Percentiles rank a stretch among this genome's conserved stretches.
Conservation (phyloP, 2,329 filamentous ascomycete species). For the Periconia sp. region DNA sequence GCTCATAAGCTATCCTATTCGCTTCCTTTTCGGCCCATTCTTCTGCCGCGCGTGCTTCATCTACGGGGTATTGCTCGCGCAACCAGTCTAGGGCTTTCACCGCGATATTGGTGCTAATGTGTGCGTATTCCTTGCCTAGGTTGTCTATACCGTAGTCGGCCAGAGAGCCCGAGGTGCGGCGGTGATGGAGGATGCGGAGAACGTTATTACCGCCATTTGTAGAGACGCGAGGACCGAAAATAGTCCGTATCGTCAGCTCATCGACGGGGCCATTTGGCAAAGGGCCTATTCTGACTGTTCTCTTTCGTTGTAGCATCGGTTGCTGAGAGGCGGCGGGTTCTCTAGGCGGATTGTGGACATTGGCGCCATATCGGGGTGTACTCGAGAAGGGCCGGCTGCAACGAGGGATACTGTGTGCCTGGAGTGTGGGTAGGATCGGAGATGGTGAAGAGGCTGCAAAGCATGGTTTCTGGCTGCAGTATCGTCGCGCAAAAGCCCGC, state of each 20-base stretch:
- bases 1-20: slow-evolving; percentile 45
- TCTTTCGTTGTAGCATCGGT: slow-evolving; percentile 28
- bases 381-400: slow-evolving; percentile 29
- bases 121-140: slow-evolving; percentile 33
- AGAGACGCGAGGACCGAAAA: slow-evolving; percentile 41
- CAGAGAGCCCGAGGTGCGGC: slow-evolving; percentile 46
- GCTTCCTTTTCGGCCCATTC: slow-evolving; percentile 48
- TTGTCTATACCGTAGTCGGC: slow-evolving; percentile 48
- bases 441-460: slow-evolving; percentile 15
- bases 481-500: slow-evolving; percentile 32
- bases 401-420: slow-evolving; percentile 11
- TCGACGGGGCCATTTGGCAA: slow-evolving; percentile 35
- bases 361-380: slow-evolving; percentile 28
- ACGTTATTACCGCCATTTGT: slow-evolving; percentile 41
- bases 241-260: slow-evolving; percentile 27
- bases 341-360: slow-evolving; percentile 31
- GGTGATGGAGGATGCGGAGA: slow-evolving; percentile 47
- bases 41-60: slow-evolving; percentile 48
- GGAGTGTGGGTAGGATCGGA: slow-evolving; percentile 29
- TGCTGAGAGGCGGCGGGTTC: slow-evolving; percentile 16
- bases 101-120: slow-evolving; percentile 33
- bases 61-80: slow-evolving; percentile 43
- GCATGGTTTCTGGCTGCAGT: slow-evolving; percentile 26
- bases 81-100: slow-evolving; percentile 44
- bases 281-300: slow-evolving; percentile 39